Evolutionary conservation across 305 asterid genomes (phyloP), one percentile per base, ranked within the genome.

Genomic region (Fraxinus floribunda): DNA sequence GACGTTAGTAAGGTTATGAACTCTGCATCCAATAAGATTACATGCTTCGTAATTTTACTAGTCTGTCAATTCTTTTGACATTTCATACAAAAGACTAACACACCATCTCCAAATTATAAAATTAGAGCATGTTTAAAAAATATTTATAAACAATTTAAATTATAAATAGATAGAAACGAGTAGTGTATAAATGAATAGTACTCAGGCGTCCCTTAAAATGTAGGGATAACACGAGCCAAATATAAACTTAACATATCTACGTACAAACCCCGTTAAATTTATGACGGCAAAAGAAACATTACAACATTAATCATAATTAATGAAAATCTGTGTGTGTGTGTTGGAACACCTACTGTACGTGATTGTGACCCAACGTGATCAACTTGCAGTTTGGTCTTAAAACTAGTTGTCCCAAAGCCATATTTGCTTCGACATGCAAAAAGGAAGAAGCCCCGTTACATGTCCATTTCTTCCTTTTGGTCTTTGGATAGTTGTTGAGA

Each of bases 391-490:
- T 86, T 68, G 81, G 79, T 80, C 36, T 76, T 76, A 72, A 76
- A 79, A 57, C 38, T 46, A 76, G 13, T 13, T 80, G 80, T 70
- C 82, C 46, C 20, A 52, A 35, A 73, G 79, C 79, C 80, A 78
- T 82, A 80, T 86, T 75, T 90, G 85, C 55, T 77, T 81, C 84
- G 87, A 32, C 90, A 88, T 57, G 83, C 83, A 80, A 83, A 79
- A 81, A 70, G 76, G 41, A 36, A 52, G 10, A 83, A 77, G 66
- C 66, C 83, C 84, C 18, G 79, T 82, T 32, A 75, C 71, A 76
- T 84, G 87, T 70, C 85, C 49, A 73, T 29, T 81, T 80, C 76
- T 86, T 76, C 35, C 84, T 41, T 41, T 64, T 78, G 35, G 49
- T 68, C 22, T 24, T 80, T 26, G 72, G 60, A 0, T 7, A n/a